A percentile compares a stretch with the other conserved stretches of the same genome.
These are phyloP conservation scores for Ustilago lituana DNA, from an alignment of 1,284 basidiomycete species.

Conservation along the genomic window DNA sequence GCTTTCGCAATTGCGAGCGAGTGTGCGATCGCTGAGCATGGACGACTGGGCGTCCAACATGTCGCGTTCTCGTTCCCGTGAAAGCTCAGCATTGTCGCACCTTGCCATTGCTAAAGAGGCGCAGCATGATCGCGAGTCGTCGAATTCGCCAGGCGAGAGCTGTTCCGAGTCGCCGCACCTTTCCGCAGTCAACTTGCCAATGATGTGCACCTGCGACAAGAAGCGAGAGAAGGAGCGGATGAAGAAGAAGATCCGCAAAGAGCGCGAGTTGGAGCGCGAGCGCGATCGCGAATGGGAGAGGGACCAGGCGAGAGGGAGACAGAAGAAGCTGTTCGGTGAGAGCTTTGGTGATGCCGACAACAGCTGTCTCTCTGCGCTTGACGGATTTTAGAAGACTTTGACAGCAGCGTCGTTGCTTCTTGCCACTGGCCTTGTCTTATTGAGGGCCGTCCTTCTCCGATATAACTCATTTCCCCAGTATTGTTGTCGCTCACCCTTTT, in stretches of 20 bases:
- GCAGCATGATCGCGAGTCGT: conserved; percentile 38
- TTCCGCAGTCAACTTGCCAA: conserved; percentile 13
- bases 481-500: no score
- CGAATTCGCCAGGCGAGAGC: conserved; percentile 41
- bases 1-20: conserved; percentile 23
- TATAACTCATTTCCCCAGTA: no score
- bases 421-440: neutral
- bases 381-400: conserved; percentile 23
- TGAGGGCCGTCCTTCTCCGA: no score
- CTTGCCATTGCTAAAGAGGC: conserved; percentile 4
- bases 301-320: conserved; percentile 40
- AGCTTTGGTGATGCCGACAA: conserved; percentile 41
- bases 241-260: conserved; percentile 46
- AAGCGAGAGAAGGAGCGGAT: conserved; percentile 47
- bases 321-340: conserved; percentile 47
- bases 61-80: conserved; percentile 24
- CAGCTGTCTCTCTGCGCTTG: conserved; percentile 42
- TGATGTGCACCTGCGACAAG: conserved; percentile 45
- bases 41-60: conserved; percentile 20
- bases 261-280: conserved; percentile 48
- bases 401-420: conserved; percentile 19
- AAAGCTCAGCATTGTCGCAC: conserved; percentile 15
- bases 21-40: conserved; percentile 41
- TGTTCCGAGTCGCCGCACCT: conserved; percentile 35
- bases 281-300: conserved; percentile 50